Percentiles rank a stretch among this genome's conserved stretches.
Conservation (phyloP, 2,329 filamentous ascomycete genomes). For the Dendrostoma leiphaemia region DNA sequence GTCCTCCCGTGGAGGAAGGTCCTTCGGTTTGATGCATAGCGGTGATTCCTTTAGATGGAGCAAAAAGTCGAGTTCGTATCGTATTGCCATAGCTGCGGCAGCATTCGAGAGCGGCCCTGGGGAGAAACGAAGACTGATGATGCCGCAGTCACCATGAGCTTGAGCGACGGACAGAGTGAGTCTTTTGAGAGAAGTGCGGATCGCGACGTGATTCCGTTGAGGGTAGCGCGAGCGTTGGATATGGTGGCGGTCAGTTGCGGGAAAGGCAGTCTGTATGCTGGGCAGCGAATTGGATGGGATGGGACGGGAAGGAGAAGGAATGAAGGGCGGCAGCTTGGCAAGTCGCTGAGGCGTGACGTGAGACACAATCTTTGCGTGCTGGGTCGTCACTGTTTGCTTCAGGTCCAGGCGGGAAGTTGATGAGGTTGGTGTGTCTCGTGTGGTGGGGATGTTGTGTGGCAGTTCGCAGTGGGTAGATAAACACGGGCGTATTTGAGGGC, state of each 20-base stretch:
- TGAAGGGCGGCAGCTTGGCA: too few species aligned
- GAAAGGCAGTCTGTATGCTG: neutral
- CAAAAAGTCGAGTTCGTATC: constrained; percentile 77
- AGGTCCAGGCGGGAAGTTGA: neutral
- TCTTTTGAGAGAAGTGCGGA: neutral
- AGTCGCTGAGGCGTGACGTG: neutral
- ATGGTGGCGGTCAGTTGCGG: constrained; percentile 7
- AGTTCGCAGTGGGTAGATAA: neutral
- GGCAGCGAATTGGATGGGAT: neutral
- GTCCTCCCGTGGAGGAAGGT: constrained; percentile 80
- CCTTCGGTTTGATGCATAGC: constrained; percentile 75
- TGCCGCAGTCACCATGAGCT: neutral
- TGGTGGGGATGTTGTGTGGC: neutral
- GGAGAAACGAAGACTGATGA: neutral
- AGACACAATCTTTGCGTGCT: neutral
- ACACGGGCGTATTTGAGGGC: neutral
- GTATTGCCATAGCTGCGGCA: constrained; percentile 45
- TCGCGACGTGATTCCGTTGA: constrained; percentile 2
- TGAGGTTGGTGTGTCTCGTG: neutral
- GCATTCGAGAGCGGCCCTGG: neutral
- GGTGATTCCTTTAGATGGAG: constrained; percentile 76
- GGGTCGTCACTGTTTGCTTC: neutral
- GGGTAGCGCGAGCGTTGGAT: constrained; percentile 8
- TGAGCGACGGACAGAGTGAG: neutral
- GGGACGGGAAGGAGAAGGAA: neutral